Percentiles rank a stretch among this genome's conserved stretches.
These are phyloP conservation scores for Boletus austroedulis DNA, from an alignment of 1,284 basidiomycete species.

Conservation along the genomic window DNA sequence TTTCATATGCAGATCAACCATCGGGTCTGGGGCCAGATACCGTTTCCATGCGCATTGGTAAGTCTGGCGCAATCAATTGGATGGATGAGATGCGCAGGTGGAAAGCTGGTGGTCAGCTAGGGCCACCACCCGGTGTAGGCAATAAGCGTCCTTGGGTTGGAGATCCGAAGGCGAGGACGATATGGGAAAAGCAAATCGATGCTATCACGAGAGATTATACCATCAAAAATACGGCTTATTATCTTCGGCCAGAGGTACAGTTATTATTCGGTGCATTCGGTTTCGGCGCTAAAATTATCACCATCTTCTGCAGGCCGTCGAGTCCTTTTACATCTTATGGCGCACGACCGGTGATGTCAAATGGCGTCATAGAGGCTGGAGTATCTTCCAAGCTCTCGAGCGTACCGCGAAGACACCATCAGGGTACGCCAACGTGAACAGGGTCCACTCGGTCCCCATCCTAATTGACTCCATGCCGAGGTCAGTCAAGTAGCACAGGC, in stretches of 20 bases:
- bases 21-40: slow-evolving; percentile 63
- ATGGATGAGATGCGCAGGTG: slow-evolving; percentile 52
- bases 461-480: slow-evolving; percentile 65
- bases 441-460: slow-evolving; percentile 43
- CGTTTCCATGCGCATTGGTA: slow-evolving; percentile 42
- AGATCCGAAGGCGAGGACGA: slow-evolving; percentile 19
- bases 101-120: slow-evolving; percentile 43
- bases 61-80: slow-evolving; percentile 43
- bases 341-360: slow-evolving; percentile 61
- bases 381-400: slow-evolving; percentile 69
- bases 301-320: slow-evolving; percentile 50
- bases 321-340: slow-evolving; percentile 70
- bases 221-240: slow-evolving; percentile 44
- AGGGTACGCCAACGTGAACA: slow-evolving; percentile 58
- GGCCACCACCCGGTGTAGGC: slow-evolving; percentile 53
- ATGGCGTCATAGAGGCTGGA: slow-evolving; percentile 79
- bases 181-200: slow-evolving; percentile 27
- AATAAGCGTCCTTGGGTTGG: slow-evolving; percentile 37
- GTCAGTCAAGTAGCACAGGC: slow-evolving; percentile 35
- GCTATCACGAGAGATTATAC: slow-evolving; percentile 40
- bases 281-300: neutral
- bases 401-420: slow-evolving; percentile 49
- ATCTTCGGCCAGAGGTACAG: slow-evolving; percentile 64
- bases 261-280: neutral
- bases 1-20: slow-evolving; percentile 60